A percentile compares a stretch with the other conserved stretches of the same genome.
Evolutionary conservation across 2,329 filamentous ascomycete species (phyloP).

Genomic region (Alternaria consortialis): DNA sequence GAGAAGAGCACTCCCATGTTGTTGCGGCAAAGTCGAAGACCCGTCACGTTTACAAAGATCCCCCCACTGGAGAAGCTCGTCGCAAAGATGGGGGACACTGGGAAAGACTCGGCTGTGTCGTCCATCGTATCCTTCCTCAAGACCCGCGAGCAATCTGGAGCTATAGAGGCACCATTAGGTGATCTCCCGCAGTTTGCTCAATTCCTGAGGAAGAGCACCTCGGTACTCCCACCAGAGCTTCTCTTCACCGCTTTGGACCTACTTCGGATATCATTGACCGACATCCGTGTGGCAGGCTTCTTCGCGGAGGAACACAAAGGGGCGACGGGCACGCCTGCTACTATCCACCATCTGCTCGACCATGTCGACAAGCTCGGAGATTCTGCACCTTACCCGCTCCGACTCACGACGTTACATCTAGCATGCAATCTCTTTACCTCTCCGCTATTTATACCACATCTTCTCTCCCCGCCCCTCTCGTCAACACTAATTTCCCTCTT

Average conservation of each 20-base stretch:
- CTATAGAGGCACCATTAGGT: slow-evolving; percentile 74
- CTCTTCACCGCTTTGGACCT: slow-evolving; percentile 89
- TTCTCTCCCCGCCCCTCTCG: slow-evolving; percentile 62
- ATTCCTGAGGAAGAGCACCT: slow-evolving; percentile 67
- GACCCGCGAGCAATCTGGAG: slow-evolving; percentile 64
- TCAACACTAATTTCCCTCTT: slow-evolving; percentile 72
- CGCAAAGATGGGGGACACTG: slow-evolving; percentile 74
- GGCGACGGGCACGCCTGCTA: slow-evolving; percentile 59
- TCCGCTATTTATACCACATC: slow-evolving; percentile 71
- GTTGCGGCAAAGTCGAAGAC: slow-evolving; percentile 68
- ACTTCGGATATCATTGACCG: slow-evolving; percentile 77
- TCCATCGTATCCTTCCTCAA: slow-evolving; percentile 77
- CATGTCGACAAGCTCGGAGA: slow-evolving; percentile 64
- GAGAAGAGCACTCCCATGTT: slow-evolving; percentile 75
- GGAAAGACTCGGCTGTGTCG: slow-evolving; percentile 68
- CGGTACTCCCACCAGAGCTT: slow-evolving; percentile 67
- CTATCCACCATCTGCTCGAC: slow-evolving; percentile 66
- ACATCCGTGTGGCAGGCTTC: slow-evolving; percentile 80
- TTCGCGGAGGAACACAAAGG: slow-evolving; percentile 75
- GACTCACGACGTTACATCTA: slow-evolving; percentile 83
- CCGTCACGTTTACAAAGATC: slow-evolving; percentile 79
- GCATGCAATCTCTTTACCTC: slow-evolving; percentile 86
- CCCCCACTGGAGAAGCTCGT: slow-evolving; percentile 85
- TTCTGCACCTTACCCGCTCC: slow-evolving; percentile 77
- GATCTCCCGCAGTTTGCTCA: slow-evolving; percentile 71